Conservation (phyloP, 768 basidiomycete genomes). For the Tricholoma matsutake region DNA sequence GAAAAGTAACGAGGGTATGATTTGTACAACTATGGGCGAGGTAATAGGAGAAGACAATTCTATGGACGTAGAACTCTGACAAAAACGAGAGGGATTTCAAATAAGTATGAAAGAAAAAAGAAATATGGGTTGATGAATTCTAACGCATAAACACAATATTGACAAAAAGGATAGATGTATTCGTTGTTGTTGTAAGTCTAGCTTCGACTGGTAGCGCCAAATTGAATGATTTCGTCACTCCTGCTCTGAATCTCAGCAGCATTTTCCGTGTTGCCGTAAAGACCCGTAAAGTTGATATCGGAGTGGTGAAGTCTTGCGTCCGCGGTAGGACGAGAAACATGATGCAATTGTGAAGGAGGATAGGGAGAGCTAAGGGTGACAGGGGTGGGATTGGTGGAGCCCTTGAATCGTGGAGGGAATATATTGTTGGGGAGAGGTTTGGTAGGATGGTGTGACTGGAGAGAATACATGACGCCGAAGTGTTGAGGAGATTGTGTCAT, state of each 20-base stretch:
- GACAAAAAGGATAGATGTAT: conserved; percentile 10
- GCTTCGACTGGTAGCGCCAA: conserved; percentile 27
- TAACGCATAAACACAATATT: conserved; percentile 13
- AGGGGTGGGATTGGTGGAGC: conserved; percentile 30
- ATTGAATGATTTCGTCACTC: conserved; percentile 49
- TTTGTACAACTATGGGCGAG: conserved; percentile 1
- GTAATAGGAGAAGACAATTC: conserved; percentile 36
- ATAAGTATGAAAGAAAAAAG: conserved; percentile 15
- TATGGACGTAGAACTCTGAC: conserved; percentile 51
- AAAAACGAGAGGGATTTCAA: conserved; percentile 10
- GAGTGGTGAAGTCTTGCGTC: conserved; percentile 72
- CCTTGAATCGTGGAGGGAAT: conserved; percentile 13
- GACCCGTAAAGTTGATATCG: conserved; percentile 36
- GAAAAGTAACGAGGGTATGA: conserved; percentile 6
- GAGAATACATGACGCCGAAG: conserved; percentile 25
- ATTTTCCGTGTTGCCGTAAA: conserved; percentile 37
- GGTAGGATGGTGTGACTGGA: conserved; percentile 17
- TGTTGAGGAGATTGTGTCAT: conserved; percentile 20
- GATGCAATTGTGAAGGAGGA: conserved; percentile 63
- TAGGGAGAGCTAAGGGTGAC: conserved; percentile 60
- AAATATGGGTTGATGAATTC: conserved; percentile 13
- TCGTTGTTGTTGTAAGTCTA: conserved; percentile 9
- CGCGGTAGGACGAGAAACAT: conserved; percentile 77
- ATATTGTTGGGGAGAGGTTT: conserved; percentile 19
- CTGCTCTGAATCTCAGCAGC: conserved; percentile 38